Percentiles rank a stretch among this genome's conserved stretches.
phyloP scores from a whole-genome alignment of 352 stramenopile genomes.

The Peronospora belbahrii region DNA sequence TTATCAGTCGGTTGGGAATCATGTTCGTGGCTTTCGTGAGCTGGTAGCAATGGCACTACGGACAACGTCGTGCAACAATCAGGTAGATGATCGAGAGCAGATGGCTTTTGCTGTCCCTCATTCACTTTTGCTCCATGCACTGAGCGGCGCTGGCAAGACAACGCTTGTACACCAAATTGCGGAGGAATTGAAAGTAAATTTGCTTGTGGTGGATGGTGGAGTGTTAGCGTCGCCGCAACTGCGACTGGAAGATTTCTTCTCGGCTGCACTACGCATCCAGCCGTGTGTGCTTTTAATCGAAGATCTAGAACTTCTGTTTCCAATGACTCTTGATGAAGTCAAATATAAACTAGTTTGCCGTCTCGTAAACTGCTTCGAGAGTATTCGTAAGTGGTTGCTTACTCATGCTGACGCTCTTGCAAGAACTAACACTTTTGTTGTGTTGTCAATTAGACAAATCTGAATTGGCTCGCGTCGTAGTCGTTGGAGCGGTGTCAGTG shows the following conservation, averaged over 20 bases:
- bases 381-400: conserved; percentile 35
- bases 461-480: conserved; percentile 25
- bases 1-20: conserved; percentile 30
- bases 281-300: conserved; percentile 62
- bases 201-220: conserved; percentile 57
- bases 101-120: conserved; percentile 16
- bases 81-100: neutral
- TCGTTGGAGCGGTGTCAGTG: conserved; percentile 61
- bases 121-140: conserved; percentile 56
- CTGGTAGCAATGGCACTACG: conserved; percentile 34
- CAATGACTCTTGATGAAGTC: conserved; percentile 50
- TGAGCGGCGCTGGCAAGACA: conserved; percentile 67
- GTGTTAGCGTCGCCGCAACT: conserved; percentile 47
- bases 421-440: neutral
- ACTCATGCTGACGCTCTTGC: neutral
- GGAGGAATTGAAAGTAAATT: conserved; percentile 35
- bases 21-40: conserved; percentile 33
- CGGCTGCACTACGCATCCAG: conserved; percentile 59
- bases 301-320: conserved; percentile 72
- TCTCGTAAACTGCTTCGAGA: conserved; percentile 48
- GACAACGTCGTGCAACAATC: neutral
- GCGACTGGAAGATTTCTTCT: conserved; percentile 57
- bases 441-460: conserved; percentile 20
- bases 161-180: conserved; percentile 52
- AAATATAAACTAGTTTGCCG: conserved; percentile 66